Base-by-base conservation (phyloP, 768 basidiomycete genomes). In the Pisolithus tinctorius region DNA sequence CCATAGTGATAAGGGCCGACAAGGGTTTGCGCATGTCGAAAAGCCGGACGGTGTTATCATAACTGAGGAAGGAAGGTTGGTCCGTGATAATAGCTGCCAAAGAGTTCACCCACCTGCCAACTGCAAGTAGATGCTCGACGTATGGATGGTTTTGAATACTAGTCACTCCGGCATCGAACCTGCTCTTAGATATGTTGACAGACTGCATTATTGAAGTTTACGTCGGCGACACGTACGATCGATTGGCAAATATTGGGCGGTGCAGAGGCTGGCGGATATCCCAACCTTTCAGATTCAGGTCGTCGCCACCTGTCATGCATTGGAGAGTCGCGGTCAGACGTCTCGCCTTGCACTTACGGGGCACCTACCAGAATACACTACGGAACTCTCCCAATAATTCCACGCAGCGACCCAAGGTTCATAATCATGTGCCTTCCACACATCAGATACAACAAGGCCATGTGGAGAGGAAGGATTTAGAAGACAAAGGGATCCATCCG, bases 321-420 rank as follows among this genome's bases (percentile, higher is more conserved):
- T 42, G 50, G 29, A 55, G 41, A 30, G 17, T 14, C 20, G 29
- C 17, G 31, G 51, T 23, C 14, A n/a, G n/a, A 4, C 20, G 17
- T 13, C 34, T 34, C 20, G 31, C 27, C 4, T 14, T 31, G 30
- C 27, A 47, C 9, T 23, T 36, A 26, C 17, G 31, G 31, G 41
- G 11, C 43, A 57, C 70, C 45, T 44, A 88, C 93, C 94, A 10
- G 92, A 92, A 70, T 90, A 97, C 4, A 96, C 73, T 34, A 89
- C 66, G 59, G 83, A 81, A 1, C 74, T 71, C 53, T 93, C 72
- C 88, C 92, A 95, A 56, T 86, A 84, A 60, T 97, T 80, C 85
- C 92, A 98, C 1, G 88, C 83, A 1, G 87, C 83, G 45, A 92
- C 81, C 96, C 96, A 99, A 0, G 94, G 88, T 63, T 99, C 96